These are phyloP conservation scores for Mangifera indica DNA, from an alignment of 345 rosid genomes.

Conservation along the genomic window DNA sequence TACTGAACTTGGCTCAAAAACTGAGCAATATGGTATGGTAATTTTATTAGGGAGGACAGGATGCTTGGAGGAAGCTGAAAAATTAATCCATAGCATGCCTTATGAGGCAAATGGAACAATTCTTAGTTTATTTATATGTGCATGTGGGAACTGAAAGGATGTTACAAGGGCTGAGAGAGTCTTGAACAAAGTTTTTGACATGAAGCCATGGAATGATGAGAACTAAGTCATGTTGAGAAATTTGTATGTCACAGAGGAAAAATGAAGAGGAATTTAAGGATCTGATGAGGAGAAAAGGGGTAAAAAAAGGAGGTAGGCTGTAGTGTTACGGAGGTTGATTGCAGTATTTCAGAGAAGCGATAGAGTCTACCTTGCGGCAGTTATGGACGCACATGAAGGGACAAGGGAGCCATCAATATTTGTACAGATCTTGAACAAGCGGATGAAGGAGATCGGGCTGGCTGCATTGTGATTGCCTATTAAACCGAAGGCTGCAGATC, in stretches of 20 bases:
- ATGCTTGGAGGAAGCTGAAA: constrained; percentile 58
- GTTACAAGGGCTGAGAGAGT: constrained; percentile 51
- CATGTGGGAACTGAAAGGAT: constrained; percentile 60
- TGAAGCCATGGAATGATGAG: constrained; percentile 60
- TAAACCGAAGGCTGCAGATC: background rate
- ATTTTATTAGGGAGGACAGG: constrained; percentile 76
- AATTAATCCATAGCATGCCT: constrained; percentile 60
- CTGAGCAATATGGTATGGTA: constrained; percentile 73
- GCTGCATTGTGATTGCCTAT: too few species aligned
- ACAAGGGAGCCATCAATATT: background rate
- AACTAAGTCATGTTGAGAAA: constrained; percentile 63
- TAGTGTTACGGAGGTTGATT: constrained; percentile 61
- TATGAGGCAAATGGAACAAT: constrained; percentile 59
- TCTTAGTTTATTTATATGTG: constrained; percentile 62
- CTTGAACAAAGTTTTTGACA: constrained; percentile 32
- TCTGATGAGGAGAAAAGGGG: constrained; percentile 60
- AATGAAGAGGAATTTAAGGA: constrained; percentile 61
- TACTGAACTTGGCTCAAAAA: constrained; percentile 58
- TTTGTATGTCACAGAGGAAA: constrained; percentile 54
- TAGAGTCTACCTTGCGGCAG: constrained; percentile 38
- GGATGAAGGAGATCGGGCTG: background rate
- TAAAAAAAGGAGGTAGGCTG: constrained; percentile 64
- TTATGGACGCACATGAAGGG: constrained; percentile 45
- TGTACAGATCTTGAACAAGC: background rate
- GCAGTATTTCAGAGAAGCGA: constrained; percentile 42